Percentiles rank a stretch among this genome's conserved stretches.
Conservation (phyloP, 2,329 filamentous ascomycete genomes). For the Aspergillus fumigatus region DNA sequence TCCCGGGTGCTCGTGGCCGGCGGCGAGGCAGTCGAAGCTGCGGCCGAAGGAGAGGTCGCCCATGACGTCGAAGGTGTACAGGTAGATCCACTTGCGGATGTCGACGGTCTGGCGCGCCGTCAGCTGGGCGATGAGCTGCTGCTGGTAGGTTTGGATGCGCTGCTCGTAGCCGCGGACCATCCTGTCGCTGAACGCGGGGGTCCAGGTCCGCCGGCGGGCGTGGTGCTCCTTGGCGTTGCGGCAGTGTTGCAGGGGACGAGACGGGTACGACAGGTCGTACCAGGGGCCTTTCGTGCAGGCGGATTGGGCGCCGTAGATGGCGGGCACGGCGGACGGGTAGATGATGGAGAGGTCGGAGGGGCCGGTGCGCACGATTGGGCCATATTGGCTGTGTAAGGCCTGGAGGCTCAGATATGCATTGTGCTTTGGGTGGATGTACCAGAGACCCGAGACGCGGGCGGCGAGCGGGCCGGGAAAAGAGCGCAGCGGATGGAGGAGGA, state of each 20-base stretch:
- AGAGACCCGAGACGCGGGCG: slow-evolving; percentile 31
- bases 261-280: slow-evolving; percentile 36
- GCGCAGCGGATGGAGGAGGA: slow-evolving; percentile 11
- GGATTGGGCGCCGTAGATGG: slow-evolving; percentile 35
- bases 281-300: slow-evolving; percentile 39
- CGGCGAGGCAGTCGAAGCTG: slow-evolving; percentile 2
- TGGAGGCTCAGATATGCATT: slow-evolving; percentile 12
- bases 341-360: slow-evolving; percentile 33
- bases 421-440: not conserved
- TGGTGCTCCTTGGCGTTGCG: slow-evolving; percentile 37
- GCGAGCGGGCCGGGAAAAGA: slow-evolving; percentile 22
- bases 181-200: slow-evolving; percentile 38
- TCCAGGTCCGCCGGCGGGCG: slow-evolving; percentile 39
- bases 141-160: slow-evolving; percentile 32
- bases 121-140: slow-evolving; percentile 31
- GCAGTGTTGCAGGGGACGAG: slow-evolving; percentile 35
- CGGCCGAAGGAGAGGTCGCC: slow-evolving; percentile 11
- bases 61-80: slow-evolving; percentile 15
- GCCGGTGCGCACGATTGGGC: slow-evolving; percentile 34
- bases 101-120: slow-evolving; percentile 28
- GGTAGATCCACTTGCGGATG: slow-evolving; percentile 34
- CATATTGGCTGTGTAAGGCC: slow-evolving; percentile 31
- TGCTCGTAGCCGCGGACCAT: slow-evolving; percentile 40
- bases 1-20: slow-evolving; percentile 27
- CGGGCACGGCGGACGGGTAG: slow-evolving; percentile 32